Evolutionary conservation across 1,284 basidiomycete species (phyloP).

Genomic region (Pseudozyma pruni): DNA sequence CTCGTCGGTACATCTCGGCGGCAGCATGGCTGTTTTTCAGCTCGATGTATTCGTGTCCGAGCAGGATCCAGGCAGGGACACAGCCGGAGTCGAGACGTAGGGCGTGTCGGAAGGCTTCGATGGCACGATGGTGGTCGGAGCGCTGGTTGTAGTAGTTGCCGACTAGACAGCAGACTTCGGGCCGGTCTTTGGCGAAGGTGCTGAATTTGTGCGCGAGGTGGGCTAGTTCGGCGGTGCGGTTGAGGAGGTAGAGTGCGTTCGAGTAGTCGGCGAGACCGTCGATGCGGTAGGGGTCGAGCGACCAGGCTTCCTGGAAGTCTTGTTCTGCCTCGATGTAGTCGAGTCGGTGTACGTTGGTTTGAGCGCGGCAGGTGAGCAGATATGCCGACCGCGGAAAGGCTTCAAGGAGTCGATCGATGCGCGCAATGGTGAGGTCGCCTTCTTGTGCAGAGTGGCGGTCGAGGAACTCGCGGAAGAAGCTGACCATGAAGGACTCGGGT

Average conservation of each 20-base stretch:
- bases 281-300: constrained; percentile 85
- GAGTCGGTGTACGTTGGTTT: constrained; percentile 49
- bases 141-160: constrained; percentile 96
- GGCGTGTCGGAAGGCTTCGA: constrained; percentile 92
- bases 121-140: constrained; percentile 92
- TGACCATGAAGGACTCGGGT: constrained; percentile 77
- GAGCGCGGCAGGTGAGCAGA: constrained; percentile 73
- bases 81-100: constrained; percentile 93
- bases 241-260: constrained; percentile 95
- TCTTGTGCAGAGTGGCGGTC: constrained; percentile 79
- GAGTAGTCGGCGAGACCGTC: constrained; percentile 97
- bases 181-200: constrained; percentile 54
- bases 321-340: constrained; percentile 60
- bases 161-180: constrained; percentile 87
- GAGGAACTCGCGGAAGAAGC: constrained; percentile 89
- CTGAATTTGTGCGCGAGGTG: constrained; percentile 79
- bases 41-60: constrained; percentile 99
- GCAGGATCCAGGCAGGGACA: constrained; percentile 96
- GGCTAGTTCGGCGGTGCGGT: constrained; percentile 86
- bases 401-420: constrained; percentile 73
- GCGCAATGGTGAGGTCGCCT: constrained; percentile 44
- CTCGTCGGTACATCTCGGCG: constrained; percentile 94
- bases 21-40: constrained; percentile 99
- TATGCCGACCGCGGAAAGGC: constrained; percentile 86
- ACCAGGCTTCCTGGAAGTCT: constrained; percentile 57